Conservation (phyloP, 1,284 basidiomycete species). For the Cryptococcus hybrid region DNA sequence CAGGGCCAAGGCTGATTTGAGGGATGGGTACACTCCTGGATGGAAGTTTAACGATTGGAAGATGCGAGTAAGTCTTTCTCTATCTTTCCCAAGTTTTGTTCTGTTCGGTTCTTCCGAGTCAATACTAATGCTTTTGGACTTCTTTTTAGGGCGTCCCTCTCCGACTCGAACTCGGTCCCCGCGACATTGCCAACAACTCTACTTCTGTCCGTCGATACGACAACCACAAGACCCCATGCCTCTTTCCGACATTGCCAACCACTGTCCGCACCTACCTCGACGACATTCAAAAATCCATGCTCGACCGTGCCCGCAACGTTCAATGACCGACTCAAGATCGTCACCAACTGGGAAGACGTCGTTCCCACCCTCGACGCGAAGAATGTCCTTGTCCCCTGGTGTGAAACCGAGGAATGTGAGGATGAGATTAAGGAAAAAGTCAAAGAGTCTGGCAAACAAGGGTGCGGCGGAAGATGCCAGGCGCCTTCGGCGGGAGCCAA, state of each 20-base stretch:
- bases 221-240: slow-evolving; percentile 72
- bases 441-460: slow-evolving; percentile 55
- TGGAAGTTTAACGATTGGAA: slow-evolving; percentile 99
- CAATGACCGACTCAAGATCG: slow-evolving; percentile 67
- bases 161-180: slow-evolving; percentile 94
- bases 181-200: slow-evolving; percentile 81
- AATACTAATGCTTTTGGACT: neutral
- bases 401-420: slow-evolving; percentile 89
- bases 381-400: slow-evolving; percentile 88
- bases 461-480: slow-evolving; percentile 68
- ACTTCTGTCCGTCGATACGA: slow-evolving; percentile 87
- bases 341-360: slow-evolving; percentile 87
- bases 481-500: slow-evolving; percentile 97
- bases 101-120: neutral
- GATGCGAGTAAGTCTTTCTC: slow-evolving; percentile 64
- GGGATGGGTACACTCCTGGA: slow-evolving; percentile 95
- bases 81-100: neutral
- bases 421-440: slow-evolving; percentile 96
- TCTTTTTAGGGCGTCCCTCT: slow-evolving; percentile 79
- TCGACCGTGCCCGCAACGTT: slow-evolving; percentile 73
- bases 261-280: slow-evolving; percentile 69
- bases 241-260: slow-evolving; percentile 60
- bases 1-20: slow-evolving; percentile 83
- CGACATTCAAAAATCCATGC: slow-evolving; percentile 89
- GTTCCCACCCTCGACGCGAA: slow-evolving; percentile 89